phyloP scores from a whole-genome alignment of 2,329 filamentous ascomycete genomes.

The Colletotrichum euphorbiae region DNA sequence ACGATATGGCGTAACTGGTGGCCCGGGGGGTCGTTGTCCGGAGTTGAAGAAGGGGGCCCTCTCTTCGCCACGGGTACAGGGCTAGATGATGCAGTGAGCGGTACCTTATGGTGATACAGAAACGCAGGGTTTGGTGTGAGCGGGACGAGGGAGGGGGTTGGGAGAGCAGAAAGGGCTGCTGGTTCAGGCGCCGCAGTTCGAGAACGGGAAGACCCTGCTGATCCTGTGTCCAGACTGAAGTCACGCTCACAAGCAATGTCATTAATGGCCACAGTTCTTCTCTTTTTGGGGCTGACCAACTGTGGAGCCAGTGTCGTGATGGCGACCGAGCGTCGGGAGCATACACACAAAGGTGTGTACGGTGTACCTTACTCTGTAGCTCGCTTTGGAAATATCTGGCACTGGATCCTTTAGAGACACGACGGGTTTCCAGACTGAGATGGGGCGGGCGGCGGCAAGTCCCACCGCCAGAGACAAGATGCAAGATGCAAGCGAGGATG shows the following conservation, averaged over 20 bases:
- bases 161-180: not conserved
- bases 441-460: slow-evolving; percentile 1
- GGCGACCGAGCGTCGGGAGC: not conserved
- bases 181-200: slow-evolving; percentile 4
- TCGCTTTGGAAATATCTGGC: not conserved
- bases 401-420: slow-evolving; percentile 7
- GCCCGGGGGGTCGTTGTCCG: slow-evolving; percentile 17
- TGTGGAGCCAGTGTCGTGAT: not conserved
- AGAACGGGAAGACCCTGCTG: slow-evolving; percentile 42
- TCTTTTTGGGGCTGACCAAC: not conserved
- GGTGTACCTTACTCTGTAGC: not conserved
- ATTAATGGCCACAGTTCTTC: slow-evolving; percentile 31
- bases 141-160: not conserved
- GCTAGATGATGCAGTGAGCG: slow-evolving; percentile 38
- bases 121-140: slow-evolving; percentile 3
- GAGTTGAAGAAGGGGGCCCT: not conserved
- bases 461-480: slow-evolving; percentile 5
- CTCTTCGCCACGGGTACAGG: slow-evolving; percentile 36
- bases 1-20: slow-evolving; percentile 39
- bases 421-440: slow-evolving; percentile 21
- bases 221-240: slow-evolving; percentile 38
- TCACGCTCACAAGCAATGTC: slow-evolving; percentile 36
- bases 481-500: slow-evolving; percentile 33
- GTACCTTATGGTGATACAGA: slow-evolving; percentile 12
- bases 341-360: not conserved